phyloP scores from a whole-genome alignment of 1,284 basidiomycete species.

The Termitomyces sp. region DNA sequence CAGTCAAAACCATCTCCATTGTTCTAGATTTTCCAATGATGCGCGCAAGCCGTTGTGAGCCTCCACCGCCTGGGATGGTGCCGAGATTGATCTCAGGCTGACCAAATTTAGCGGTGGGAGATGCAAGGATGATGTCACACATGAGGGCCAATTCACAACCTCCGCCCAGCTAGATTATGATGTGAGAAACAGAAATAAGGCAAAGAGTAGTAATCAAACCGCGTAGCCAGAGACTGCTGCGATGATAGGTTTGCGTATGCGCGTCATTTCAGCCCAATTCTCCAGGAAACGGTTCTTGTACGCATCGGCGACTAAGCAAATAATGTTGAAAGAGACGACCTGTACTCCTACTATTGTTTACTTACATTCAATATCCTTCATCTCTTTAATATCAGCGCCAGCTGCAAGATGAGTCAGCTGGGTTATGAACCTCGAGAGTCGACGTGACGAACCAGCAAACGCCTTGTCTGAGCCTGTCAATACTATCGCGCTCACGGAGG shows the following conservation, averaged over 20 bases:
- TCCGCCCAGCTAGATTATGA: conserved; percentile 71
- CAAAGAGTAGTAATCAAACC: conserved; percentile 42
- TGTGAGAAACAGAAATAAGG: neutral
- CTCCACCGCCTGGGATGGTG: conserved; percentile 90
- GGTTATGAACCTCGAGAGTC: neutral
- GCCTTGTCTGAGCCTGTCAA: conserved; percentile 92
- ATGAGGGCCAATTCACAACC: conserved; percentile 96
- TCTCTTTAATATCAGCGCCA: conserved; percentile 91
- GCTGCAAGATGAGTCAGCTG: conserved; percentile 36
- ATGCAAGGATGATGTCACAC: conserved; percentile 96
- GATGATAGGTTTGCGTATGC: conserved; percentile 88
- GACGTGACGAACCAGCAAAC: conserved; percentile 71
- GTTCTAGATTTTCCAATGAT: conserved; percentile 91
- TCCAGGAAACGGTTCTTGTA: conserved; percentile 89
- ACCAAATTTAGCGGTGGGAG: conserved; percentile 89
- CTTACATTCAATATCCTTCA: conserved; percentile 87
- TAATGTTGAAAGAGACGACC: neutral
- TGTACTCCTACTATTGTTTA: conserved; percentile 10
- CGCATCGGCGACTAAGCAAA: conserved; percentile 66
- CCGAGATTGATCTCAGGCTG: conserved; percentile 98
- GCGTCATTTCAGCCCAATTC: conserved; percentile 78
- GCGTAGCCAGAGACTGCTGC: conserved; percentile 96
- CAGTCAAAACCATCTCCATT: conserved; percentile 95
- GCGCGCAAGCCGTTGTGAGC: conserved; percentile 79
- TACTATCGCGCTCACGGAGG: conserved; percentile 78